These are phyloP conservation scores for Mycena leptocephala DNA, from an alignment of 768 basidiomycete species.

Conservation along the genomic window DNA sequence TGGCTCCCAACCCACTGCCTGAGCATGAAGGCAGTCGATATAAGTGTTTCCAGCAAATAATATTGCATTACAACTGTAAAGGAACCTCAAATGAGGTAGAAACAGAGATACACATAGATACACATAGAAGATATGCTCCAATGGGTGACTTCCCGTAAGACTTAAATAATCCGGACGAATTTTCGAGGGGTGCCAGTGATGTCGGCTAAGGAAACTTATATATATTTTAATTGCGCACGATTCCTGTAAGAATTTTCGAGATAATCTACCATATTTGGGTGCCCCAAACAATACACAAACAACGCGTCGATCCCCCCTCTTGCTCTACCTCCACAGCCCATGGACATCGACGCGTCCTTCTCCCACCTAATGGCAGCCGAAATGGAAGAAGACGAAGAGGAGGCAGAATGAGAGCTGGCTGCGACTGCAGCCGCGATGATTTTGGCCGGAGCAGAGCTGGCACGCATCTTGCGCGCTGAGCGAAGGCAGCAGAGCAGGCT, in stretches of 20 bases:
- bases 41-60: too few relatives aligned
- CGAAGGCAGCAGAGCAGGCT: slow-evolving; percentile 11
- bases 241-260: neutral
- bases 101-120: too few relatives aligned
- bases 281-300: neutral
- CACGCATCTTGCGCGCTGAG: neutral
- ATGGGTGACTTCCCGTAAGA: slow-evolving; percentile 6
- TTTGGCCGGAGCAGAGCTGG: neutral
- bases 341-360: too few relatives aligned
- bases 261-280: too few relatives aligned
- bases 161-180: neutral
- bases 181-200: neutral
- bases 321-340: too few relatives aligned
- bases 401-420: neutral
- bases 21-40: too few relatives aligned
- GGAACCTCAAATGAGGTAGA: too few relatives aligned
- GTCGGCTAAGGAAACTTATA: neutral
- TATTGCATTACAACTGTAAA: too few relatives aligned
- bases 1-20: too few relatives aligned
- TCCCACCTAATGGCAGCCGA: neutral
- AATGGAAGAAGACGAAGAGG: neutral
- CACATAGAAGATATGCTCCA: too few relatives aligned
- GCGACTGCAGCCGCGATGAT: too few relatives aligned
- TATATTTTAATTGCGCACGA: neutral
- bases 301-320: too few relatives aligned